phyloP scores from a whole-genome alignment of 2,329 filamentous ascomycete genomes.

The Didymella exigua region DNA sequence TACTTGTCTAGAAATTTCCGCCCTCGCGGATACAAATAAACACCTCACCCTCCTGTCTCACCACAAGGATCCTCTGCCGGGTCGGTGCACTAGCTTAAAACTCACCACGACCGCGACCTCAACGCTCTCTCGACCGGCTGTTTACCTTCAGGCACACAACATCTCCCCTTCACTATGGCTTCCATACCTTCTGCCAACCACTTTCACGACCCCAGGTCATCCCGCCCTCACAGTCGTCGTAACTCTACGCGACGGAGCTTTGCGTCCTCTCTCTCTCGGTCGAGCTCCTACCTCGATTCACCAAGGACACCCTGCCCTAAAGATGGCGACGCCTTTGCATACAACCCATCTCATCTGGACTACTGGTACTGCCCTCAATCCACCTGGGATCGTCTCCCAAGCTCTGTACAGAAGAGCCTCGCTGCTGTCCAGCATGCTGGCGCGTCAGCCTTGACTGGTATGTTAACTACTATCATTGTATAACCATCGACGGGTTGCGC shows the following conservation, averaged over 20 bases:
- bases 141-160: not conserved
- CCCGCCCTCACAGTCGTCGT: conserved; percentile 27
- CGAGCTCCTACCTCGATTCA: conserved; percentile 32
- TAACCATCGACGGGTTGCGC: conserved; percentile 8
- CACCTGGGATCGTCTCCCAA: conserved; percentile 47
- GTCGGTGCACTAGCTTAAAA: conserved; percentile 7
- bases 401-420: conserved; percentile 40
- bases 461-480: conserved; percentile 25
- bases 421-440: conserved; percentile 51
- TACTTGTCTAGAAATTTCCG: conserved; percentile 23
- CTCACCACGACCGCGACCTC: conserved; percentile 9
- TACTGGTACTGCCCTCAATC: conserved; percentile 48
- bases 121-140: not conserved
- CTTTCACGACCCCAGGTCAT: conserved; percentile 28
- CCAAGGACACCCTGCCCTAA: conserved; percentile 41
- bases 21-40: conserved; percentile 27
- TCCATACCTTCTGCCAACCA: conserved; percentile 30
- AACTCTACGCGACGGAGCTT: conserved; percentile 38
- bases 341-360: conserved; percentile 44
- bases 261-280: conserved; percentile 26
- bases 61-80: not conserved
- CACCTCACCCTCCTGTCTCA: conserved; percentile 24
- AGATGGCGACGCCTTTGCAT: conserved; percentile 48
- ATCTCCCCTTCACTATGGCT: conserved; percentile 13
- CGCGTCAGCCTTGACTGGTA: conserved; percentile 53